phyloP scores from a whole-genome alignment of 805 yeast species.

The Lachancea waltii region DNA sequence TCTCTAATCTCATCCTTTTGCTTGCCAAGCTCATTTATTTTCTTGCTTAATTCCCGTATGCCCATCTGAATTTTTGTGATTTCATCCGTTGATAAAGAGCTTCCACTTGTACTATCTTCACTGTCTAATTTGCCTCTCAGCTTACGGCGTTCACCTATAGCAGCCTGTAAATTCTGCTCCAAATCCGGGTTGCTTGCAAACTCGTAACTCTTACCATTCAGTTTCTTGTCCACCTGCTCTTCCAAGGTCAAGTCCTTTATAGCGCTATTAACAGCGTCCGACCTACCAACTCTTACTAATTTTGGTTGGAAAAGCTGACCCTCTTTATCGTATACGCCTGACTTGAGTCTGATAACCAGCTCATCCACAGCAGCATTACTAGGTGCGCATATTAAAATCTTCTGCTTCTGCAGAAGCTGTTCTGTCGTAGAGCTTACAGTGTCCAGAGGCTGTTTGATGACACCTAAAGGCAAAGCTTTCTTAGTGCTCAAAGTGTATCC shows the following conservation, averaged over 20 bases:
- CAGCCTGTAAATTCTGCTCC: slow-evolving; percentile 40
- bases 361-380: slow-evolving; percentile 99
- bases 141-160: slow-evolving; percentile 53
- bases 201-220: slow-evolving; percentile 37
- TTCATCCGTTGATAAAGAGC: slow-evolving; percentile 43
- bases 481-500: slow-evolving; percentile 59
- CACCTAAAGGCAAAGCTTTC: slow-evolving; percentile 22
- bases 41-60: slow-evolving; percentile 50
- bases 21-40: slow-evolving; percentile 63
- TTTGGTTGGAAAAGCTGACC: slow-evolving; percentile 54
- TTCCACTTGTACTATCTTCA: slow-evolving; percentile 39
- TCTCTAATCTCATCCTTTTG: slow-evolving; percentile 77
- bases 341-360: slow-evolving; percentile 70
- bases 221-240: slow-evolving; percentile 65
- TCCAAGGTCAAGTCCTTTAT: slow-evolving; percentile 82
- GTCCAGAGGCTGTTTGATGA: slow-evolving; percentile 31
- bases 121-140: slow-evolving; percentile 39
- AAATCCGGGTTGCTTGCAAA: slow-evolving; percentile 39
- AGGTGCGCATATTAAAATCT: slow-evolving; percentile 90
- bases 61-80: slow-evolving; percentile 42
- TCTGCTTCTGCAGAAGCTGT: slow-evolving; percentile 36
- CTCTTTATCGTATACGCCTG: slow-evolving; percentile 54
- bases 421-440: slow-evolving; percentile 15
- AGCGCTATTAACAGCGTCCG: slow-evolving; percentile 78
- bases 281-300: slow-evolving; percentile 80